These are phyloP conservation scores for Lyophyllum shimeji DNA, from an alignment of 768 basidiomycete genomes.

Conservation along the genomic window DNA sequence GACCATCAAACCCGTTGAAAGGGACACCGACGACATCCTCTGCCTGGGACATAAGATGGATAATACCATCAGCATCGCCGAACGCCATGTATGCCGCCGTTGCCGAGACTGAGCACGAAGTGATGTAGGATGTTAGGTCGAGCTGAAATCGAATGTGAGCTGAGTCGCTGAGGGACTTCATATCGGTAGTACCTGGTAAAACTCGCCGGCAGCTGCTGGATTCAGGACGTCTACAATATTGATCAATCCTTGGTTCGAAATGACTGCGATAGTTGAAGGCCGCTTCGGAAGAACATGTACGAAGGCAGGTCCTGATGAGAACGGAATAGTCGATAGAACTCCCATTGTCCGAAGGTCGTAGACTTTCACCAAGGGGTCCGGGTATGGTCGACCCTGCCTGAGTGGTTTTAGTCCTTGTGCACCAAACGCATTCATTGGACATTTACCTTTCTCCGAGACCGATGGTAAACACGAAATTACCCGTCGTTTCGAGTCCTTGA, in stretches of 20 bases:
- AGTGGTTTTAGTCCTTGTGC: neutral
- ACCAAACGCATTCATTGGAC: neutral
- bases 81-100: conserved; percentile 92
- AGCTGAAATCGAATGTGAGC: conserved; percentile 41
- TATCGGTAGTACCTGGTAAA: conserved; percentile 64
- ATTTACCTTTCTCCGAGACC: conserved; percentile 81
- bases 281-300: conserved; percentile 77
- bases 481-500: conserved; percentile 76
- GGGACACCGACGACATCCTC: conserved; percentile 62
- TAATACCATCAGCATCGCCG: conserved; percentile 81
- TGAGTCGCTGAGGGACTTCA: neutral
- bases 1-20: conserved; percentile 89
- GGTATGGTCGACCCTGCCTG: conserved; percentile 85
- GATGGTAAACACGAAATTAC: conserved; percentile 82
- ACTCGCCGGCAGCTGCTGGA: conserved; percentile 64
- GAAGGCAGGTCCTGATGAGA: conserved; percentile 84
- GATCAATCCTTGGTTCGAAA: conserved; percentile 80
- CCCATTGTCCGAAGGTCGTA: conserved; percentile 86
- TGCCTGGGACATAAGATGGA: conserved; percentile 79
- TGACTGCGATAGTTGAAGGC: conserved; percentile 70
- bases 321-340: conserved; percentile 82
- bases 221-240: conserved; percentile 83
- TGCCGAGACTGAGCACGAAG: conserved; percentile 77
- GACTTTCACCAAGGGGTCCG: conserved; percentile 91
- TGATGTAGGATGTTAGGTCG: conserved; percentile 73